Percentiles rank a stretch among this genome's conserved stretches.
These are phyloP conservation scores for Rubia peregrina DNA, from an alignment of 305 asterid genomes.

Conservation along the genomic window DNA sequence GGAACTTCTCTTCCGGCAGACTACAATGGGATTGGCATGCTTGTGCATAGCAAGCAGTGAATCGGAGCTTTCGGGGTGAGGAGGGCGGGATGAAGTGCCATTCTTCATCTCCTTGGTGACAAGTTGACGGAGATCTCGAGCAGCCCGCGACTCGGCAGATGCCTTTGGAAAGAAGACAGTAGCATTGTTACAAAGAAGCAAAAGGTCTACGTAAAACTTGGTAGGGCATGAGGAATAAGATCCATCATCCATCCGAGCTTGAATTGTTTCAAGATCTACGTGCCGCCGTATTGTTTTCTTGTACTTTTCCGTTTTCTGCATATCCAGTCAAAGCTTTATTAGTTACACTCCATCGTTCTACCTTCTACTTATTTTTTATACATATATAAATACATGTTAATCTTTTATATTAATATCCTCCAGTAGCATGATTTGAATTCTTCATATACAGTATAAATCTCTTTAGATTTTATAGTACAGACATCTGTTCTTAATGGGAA, in stretches of 20 bases:
- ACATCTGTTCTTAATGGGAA: too few species aligned
- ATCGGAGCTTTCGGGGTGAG: conserved; percentile 20
- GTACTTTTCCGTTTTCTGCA: conserved; percentile 35
- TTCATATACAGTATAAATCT: not conserved
- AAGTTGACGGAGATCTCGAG: conserved; percentile 27
- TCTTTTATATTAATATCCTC: not conserved
- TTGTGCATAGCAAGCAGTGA: conserved; percentile 26
- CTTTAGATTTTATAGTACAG: too few species aligned
- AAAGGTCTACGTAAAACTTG: conserved; percentile 32
- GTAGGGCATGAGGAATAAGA: conserved; percentile 27
- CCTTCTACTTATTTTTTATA: too few species aligned
- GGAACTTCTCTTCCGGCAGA: conserved; percentile 37
- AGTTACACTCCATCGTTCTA: not conserved
- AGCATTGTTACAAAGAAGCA: conserved; percentile 36
- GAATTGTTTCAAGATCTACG: conserved; percentile 36
- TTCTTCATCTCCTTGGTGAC: conserved; percentile 24
- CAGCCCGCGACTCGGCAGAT: conserved; percentile 28
- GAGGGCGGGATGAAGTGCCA: not conserved
- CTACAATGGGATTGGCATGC: conserved; percentile 27
- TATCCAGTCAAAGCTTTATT: conserved; percentile 6
- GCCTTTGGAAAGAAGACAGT: conserved; percentile 35
- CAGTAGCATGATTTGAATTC: too few species aligned
- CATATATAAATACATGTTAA: not conserved
- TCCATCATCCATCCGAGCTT: conserved; percentile 30
- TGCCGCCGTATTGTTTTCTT: conserved; percentile 27